These are phyloP conservation scores for Colletotrichum nymphaeae DNA, from an alignment of 2,329 filamentous ascomycete genomes.

Conservation along the genomic window DNA sequence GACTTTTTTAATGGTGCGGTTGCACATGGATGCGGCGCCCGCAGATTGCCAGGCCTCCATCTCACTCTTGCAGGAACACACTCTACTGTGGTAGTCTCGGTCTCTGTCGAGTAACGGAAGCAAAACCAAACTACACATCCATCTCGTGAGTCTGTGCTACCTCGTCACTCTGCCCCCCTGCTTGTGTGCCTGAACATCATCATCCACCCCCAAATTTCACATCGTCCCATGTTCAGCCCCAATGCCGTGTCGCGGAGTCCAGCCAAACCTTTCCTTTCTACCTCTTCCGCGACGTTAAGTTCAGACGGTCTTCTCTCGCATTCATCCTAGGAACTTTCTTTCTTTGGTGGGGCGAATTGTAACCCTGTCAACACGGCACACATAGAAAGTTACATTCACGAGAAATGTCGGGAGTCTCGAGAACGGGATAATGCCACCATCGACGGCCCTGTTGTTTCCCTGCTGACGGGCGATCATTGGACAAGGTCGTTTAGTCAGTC, in stretches of 20 bases:
- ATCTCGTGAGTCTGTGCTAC: slow-evolving; percentile 12
- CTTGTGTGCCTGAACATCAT: slow-evolving; percentile 10
- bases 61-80: background rate
- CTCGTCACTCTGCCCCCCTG: background rate
- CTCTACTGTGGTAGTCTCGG: background rate
- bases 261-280: background rate
- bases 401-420: background rate
- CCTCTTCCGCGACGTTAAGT: background rate
- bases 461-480: slow-evolving; percentile 3
- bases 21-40: slow-evolving; percentile 7
- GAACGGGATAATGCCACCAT: background rate
- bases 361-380: background rate
- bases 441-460: background rate
- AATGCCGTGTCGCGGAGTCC: background rate
- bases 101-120: background rate
- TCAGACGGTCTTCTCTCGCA: background rate
- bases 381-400: background rate
- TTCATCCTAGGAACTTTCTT: background rate
- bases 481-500: background rate
- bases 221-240: background rate
- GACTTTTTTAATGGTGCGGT: background rate
- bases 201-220: background rate
- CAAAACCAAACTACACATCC: background rate
- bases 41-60: background rate
- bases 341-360: background rate